Evolutionary conservation across 1,284 basidiomycete species (phyloP).

Genomic region (Laetiporus sulphureus): DNA sequence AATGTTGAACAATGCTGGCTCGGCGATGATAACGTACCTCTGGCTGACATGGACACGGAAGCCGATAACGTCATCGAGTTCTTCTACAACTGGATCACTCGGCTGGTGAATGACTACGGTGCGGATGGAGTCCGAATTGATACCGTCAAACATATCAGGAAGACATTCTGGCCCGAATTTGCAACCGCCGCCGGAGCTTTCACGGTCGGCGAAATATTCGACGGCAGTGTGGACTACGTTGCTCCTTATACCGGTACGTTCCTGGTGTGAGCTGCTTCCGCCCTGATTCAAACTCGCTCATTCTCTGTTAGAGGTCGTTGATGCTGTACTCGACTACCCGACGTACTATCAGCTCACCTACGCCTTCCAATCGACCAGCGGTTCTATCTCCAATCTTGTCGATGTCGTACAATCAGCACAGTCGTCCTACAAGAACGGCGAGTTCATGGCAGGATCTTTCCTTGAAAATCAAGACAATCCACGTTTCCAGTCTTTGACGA

Average conservation of each 20-base stretch:
- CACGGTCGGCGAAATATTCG: slow-evolving; percentile 79
- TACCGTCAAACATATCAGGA: slow-evolving; percentile 55
- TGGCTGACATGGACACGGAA: slow-evolving; percentile 71
- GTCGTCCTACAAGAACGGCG: slow-evolving; percentile 38
- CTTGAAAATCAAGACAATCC: slow-evolving; percentile 81
- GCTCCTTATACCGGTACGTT: slow-evolving; percentile 19
- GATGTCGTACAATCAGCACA: slow-evolving; percentile 47
- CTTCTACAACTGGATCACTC: slow-evolving; percentile 56
- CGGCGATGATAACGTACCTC: slow-evolving; percentile 58
- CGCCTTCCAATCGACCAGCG: slow-evolving; percentile 55
- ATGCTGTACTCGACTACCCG: slow-evolving; percentile 68
- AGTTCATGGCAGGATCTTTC: slow-evolving; percentile 54
- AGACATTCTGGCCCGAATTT: slow-evolving; percentile 66
- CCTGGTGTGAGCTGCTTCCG: slow-evolving; percentile 2
- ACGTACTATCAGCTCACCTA: slow-evolving; percentile 59
- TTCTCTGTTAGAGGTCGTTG: slow-evolving; percentile 37
- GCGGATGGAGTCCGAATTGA: slow-evolving; percentile 77
- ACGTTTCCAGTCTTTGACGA: slow-evolving; percentile 58
- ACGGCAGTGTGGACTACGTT: slow-evolving; percentile 45
- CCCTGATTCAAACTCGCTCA: not conserved
- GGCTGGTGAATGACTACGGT: slow-evolving; percentile 54
- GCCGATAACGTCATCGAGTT: slow-evolving; percentile 47
- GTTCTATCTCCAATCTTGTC: slow-evolving; percentile 55
- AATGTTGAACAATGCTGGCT: slow-evolving; percentile 73
- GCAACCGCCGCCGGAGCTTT: slow-evolving; percentile 70